Percentiles rank a stretch among this genome's conserved stretches.
Conservation (phyloP, 1,284 basidiomycete genomes). For the Tylopilus sp. region DNA sequence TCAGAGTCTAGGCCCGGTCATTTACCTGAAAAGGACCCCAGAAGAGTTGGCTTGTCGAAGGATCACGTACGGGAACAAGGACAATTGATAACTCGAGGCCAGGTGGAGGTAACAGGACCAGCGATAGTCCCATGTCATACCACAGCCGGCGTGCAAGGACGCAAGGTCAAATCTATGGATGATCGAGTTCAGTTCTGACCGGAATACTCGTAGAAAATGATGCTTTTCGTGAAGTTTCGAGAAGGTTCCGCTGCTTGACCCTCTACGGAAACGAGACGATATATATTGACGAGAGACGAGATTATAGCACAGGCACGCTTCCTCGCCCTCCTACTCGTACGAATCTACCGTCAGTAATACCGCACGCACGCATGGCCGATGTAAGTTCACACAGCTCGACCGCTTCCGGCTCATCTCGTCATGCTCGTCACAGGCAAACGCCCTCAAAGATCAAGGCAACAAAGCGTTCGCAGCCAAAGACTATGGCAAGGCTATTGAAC, state of each 20-base stretch:
- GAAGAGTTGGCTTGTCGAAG: no score
- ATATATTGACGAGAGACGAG: constrained; percentile 8
- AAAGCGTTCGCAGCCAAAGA: constrained; percentile 94
- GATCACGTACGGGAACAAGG: no score
- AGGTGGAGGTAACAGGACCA: no score
- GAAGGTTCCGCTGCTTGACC: constrained; percentile 24
- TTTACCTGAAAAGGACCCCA: no score
- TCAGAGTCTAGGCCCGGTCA: neutral
- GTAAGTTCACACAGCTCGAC: constrained; percentile 18
- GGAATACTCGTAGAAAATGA: neutral
- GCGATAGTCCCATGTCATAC: no score
- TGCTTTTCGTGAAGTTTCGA: constrained; percentile 27
- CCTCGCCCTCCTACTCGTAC: neutral
- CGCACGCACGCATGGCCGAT: constrained; percentile 28
- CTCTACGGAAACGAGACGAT: constrained; percentile 5
- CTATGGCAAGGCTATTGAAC: constrained; percentile 83
- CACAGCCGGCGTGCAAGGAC: neutral
- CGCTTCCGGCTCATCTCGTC: neutral
- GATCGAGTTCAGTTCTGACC: neutral
- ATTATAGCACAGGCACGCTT: neutral
- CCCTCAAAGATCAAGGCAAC: constrained; percentile 92
- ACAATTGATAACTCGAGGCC: no score
- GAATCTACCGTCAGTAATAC: neutral
- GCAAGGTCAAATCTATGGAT: neutral
- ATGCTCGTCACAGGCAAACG: constrained; percentile 40